These are phyloP conservation scores for Metschnikowia lunata DNA, from an alignment of 805 yeast genomes.

Conservation along the genomic window DNA sequence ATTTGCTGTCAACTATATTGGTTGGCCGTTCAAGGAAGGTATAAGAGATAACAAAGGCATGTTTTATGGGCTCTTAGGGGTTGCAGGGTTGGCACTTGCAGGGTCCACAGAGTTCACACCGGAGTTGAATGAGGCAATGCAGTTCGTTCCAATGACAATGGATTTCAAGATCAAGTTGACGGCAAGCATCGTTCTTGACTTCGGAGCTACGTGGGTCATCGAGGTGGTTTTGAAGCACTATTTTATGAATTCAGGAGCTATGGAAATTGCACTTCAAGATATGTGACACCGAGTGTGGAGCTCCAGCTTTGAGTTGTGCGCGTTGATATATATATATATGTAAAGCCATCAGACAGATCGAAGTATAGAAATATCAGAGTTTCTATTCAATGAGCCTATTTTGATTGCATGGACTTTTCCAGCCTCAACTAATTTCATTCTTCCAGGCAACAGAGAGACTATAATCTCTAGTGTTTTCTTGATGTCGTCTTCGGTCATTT, in stretches of 20 bases:
- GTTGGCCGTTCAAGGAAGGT: constrained; percentile 92
- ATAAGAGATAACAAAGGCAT: constrained; percentile 89
- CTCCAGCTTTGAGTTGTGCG: too few species aligned
- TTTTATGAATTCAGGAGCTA: constrained; percentile 88
- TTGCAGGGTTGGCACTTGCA: constrained; percentile 78
- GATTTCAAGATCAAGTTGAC: constrained; percentile 78
- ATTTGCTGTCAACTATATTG: constrained; percentile 96
- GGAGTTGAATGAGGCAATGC: constrained; percentile 87
- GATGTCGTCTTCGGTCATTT: too few species aligned
- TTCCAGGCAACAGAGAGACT: too few species aligned
- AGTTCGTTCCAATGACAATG: constrained; percentile 79
- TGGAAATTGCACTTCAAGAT: constrained; percentile 87
- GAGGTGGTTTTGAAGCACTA: constrained; percentile 77
- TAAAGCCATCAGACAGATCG: too few species aligned
- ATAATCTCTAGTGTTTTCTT: too few species aligned
- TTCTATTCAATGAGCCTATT: too few species aligned
- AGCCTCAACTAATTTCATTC: too few species aligned
- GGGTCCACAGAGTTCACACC: constrained; percentile 95
- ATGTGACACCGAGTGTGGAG: too few species aligned
- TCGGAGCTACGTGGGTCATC: constrained; percentile 68
- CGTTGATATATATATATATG: too few species aligned
- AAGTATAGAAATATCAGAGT: too few species aligned
- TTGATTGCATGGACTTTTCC: too few species aligned
- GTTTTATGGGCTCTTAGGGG: constrained; percentile 93
- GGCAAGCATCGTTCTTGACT: constrained; percentile 65